Base-by-base conservation (phyloP, 1,284 basidiomycete genomes). In the Austropuccinia psidii region DNA sequence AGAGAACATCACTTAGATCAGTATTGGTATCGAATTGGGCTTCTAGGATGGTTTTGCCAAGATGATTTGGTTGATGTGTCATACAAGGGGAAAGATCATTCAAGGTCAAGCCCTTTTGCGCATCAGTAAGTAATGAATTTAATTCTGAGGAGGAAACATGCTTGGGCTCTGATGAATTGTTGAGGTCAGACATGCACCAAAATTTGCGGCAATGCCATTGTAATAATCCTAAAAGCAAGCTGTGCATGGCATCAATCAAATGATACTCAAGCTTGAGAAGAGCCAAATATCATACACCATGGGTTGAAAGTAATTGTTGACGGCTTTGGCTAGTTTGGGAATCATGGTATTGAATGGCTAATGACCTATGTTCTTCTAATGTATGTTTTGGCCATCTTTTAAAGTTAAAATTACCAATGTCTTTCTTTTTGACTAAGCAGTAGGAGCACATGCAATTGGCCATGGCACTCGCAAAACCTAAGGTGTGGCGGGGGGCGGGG, bases 371-470 rank as follows among this genome's bases (percentile, higher is more conserved):
- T 19, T 70, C 54, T 2, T 24, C 54, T 17, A 58, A 41, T 21
- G 41, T 60, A 21, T n/a, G 52, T 24, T 45, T 15, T 8, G 39
- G 52, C 67, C 67, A 70, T 8, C 37, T 45, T 45, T 45, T 19
- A 24, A 4, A 24, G 17, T 57, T 54, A 27, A 69, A 33, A 24
- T 58, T 69, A 15, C 31, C 47, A 41, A 69, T 69, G 4, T 69
- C n/a, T 11, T 55, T 45, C 50, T 74, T 37, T 70, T 11, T 21
- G 24, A 74, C 4, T 6, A 49, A 33, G 21, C 75, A 76, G 47
- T 47, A 64, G 7, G 75, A 76, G 37, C 75, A 76, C 60, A 73
- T 72, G 9, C 31, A 21, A n/a, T 13, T 7, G 7, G 74, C 50
- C 13, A 9, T 45, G 33, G 49, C 58, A 11, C 17, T 27, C 54